These are phyloP conservation scores for Caryopteris hybrid DNA, from an alignment of 305 asterid species.

Conservation along the genomic window DNA sequence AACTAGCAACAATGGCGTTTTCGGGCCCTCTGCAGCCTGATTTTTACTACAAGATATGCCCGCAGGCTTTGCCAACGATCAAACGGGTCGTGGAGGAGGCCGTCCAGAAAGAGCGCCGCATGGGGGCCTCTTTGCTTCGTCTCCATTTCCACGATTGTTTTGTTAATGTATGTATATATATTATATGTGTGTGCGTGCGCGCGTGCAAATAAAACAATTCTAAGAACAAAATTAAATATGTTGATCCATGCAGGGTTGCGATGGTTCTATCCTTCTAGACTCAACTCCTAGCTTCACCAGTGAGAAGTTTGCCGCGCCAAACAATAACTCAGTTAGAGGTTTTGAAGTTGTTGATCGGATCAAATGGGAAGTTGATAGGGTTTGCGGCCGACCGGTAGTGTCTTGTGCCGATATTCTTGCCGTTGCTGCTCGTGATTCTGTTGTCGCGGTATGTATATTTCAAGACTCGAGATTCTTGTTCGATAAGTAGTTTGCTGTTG, in stretches of 20 bases:
- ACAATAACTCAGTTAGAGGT: constrained; percentile 44
- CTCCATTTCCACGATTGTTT: constrained; percentile 76
- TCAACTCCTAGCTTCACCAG: constrained; percentile 47
- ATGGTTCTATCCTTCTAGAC: constrained; percentile 53
- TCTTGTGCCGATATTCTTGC: constrained; percentile 34
- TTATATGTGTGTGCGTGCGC: too few relatives aligned
- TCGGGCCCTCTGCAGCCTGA: neutral
- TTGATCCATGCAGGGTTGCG: constrained; percentile 48
- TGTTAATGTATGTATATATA: constrained; percentile 46
- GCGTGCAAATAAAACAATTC: too few relatives aligned
- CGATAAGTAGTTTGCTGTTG: too few relatives aligned
- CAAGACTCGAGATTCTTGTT: too few relatives aligned
- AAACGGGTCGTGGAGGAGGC: constrained; percentile 30
- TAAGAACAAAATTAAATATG: too few relatives aligned
- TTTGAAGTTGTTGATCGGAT: constrained; percentile 52
- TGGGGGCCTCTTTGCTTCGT: constrained; percentile 78
- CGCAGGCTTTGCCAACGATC: constrained; percentile 37
- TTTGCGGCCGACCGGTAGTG: constrained; percentile 19
- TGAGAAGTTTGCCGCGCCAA: constrained; percentile 46
- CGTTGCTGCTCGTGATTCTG: constrained; percentile 32
- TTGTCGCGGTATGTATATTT: constrained; percentile 14
- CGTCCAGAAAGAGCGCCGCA: constrained; percentile 42
- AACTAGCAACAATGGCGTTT: neutral
- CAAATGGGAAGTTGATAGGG: constrained; percentile 29
- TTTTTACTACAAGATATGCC: constrained; percentile 39